These are phyloP conservation scores for Mortierella sp. DNA, from an alignment of 371 early-diverging fungal species.

Conservation along the genomic window DNA sequence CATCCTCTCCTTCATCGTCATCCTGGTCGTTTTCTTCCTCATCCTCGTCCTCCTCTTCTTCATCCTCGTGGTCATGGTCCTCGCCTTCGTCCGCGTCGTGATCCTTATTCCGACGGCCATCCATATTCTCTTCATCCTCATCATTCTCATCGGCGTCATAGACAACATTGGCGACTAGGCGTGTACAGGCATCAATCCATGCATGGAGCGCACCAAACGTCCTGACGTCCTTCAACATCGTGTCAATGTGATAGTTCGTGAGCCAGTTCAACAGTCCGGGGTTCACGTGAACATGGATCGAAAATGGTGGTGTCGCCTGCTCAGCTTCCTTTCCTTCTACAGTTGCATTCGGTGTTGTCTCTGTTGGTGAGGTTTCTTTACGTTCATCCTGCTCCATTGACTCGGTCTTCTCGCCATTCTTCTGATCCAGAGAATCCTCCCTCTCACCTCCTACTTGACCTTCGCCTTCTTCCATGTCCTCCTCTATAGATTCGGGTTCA, in stretches of 20 bases:
- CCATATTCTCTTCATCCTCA: slow-evolving; percentile 21
- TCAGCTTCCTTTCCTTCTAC: slow-evolving; percentile 1
- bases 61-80: slow-evolving; percentile 40
- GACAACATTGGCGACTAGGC: slow-evolving; percentile 28
- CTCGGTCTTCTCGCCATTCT: not conserved
- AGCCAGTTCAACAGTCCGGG: slow-evolving; percentile 43
- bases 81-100: slow-evolving; percentile 39
- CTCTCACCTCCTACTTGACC: slow-evolving; percentile 4
- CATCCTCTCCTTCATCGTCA: slow-evolving; percentile 53
- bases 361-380: not conserved
- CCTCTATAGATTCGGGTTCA: slow-evolving; percentile 14
- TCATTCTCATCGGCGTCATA: slow-evolving; percentile 38
- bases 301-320: not conserved
- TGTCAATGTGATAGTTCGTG: slow-evolving; percentile 28
- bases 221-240: slow-evolving; percentile 38
- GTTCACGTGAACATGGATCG: slow-evolving; percentile 34
- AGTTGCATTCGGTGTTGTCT: not conserved
- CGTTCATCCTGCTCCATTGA: slow-evolving; percentile 13
- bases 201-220: slow-evolving; percentile 51
- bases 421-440: not conserved
- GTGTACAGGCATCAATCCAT: slow-evolving; percentile 43
- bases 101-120: slow-evolving; percentile 24
- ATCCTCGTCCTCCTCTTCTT: slow-evolving; percentile 38
- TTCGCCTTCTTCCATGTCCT: not conserved
- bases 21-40: slow-evolving; percentile 49